Evolutionary conservation across 2,329 filamentous ascomycete genomes (phyloP).

Genomic region (Pseudogymnoascus sp.): DNA sequence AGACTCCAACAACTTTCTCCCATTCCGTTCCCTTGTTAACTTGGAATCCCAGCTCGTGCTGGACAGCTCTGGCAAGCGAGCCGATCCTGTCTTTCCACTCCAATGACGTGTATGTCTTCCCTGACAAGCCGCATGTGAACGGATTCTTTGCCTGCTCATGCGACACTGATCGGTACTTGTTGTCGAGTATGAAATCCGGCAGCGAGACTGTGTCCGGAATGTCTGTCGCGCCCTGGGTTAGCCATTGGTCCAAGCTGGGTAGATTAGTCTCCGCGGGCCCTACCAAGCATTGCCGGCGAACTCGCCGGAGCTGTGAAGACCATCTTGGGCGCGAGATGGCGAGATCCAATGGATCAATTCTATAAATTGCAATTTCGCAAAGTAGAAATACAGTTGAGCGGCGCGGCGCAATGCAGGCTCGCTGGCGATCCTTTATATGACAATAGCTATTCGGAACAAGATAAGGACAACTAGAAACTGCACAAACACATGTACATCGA

Average conservation of each 20-base stretch:
- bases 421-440: background rate
- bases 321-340: background rate
- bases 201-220: constrained; percentile 63
- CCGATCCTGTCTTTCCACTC: constrained; percentile 59
- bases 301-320: background rate
- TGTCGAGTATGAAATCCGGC: constrained; percentile 65
- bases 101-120: constrained; percentile 52
- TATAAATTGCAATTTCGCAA: background rate
- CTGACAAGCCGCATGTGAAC: constrained; percentile 66
- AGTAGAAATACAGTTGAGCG: background rate
- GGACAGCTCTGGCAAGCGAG: constrained; percentile 56
- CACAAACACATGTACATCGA: background rate
- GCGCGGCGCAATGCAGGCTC: background rate
- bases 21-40: constrained; percentile 63
- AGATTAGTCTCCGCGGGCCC: background rate
- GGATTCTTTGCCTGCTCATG: constrained; percentile 56
- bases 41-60: constrained; percentile 60
- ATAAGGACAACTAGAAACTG: background rate
- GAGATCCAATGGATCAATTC: background rate
- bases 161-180: constrained; percentile 57
- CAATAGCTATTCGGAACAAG: background rate
- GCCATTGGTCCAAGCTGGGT: background rate
- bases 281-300: background rate
- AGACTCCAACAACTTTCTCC: constrained; percentile 68
- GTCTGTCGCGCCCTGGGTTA: background rate